A percentile compares a stretch with the other conserved stretches of the same genome.
phyloP scores from a whole-genome alignment of 768 basidiomycete species.

The Inosperma sp. region DNA sequence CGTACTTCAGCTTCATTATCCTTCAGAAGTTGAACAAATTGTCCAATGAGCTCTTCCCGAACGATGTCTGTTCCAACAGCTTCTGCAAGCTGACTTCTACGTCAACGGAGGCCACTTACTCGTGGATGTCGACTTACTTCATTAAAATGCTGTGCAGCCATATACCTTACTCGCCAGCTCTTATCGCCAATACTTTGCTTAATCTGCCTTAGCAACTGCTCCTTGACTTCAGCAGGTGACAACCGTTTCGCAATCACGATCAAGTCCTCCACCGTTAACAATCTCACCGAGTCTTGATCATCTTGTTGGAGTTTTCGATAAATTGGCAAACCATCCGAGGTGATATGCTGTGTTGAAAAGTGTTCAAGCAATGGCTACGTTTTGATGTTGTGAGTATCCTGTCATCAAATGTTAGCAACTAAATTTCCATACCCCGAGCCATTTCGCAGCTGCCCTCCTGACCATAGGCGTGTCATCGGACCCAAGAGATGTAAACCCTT shows the following conservation, averaged over 20 bases:
- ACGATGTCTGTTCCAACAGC: slow-evolving; percentile 87
- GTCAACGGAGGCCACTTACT: slow-evolving; percentile 5
- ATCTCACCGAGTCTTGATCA: slow-evolving; percentile 96
- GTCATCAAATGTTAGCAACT: background rate
- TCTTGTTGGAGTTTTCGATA: slow-evolving; percentile 93
- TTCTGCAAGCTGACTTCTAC: slow-evolving; percentile 68
- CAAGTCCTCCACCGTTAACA: slow-evolving; percentile 92
- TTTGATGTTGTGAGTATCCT: slow-evolving; percentile 15
- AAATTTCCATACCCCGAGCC: slow-evolving; percentile 75
- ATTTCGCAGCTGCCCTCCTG: slow-evolving; percentile 90
- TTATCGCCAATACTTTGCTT: slow-evolving; percentile 88
- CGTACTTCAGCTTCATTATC: slow-evolving; percentile 99
- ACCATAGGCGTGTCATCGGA: slow-evolving; percentile 99
- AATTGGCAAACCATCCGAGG: slow-evolving; percentile 84
- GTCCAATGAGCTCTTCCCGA: slow-evolving; percentile 87
- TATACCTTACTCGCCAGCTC: slow-evolving; percentile 98
- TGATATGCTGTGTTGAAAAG: slow-evolving; percentile 72
- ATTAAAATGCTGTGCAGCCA: slow-evolving; percentile 97
- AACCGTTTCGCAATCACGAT: slow-evolving; percentile 88
- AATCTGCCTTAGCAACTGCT: slow-evolving; percentile 83
- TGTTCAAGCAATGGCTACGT: slow-evolving; percentile 72
- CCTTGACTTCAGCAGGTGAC: slow-evolving; percentile 83
- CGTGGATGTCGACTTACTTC: slow-evolving; percentile 47
- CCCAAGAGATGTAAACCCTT: slow-evolving; percentile 75
- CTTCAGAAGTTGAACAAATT: slow-evolving; percentile 91